Percentiles rank a stretch among this genome's conserved stretches.
These are phyloP conservation scores for Eimeria brunetti DNA, from an alignment of 169 alveolate species.

Conservation along the genomic window DNA sequence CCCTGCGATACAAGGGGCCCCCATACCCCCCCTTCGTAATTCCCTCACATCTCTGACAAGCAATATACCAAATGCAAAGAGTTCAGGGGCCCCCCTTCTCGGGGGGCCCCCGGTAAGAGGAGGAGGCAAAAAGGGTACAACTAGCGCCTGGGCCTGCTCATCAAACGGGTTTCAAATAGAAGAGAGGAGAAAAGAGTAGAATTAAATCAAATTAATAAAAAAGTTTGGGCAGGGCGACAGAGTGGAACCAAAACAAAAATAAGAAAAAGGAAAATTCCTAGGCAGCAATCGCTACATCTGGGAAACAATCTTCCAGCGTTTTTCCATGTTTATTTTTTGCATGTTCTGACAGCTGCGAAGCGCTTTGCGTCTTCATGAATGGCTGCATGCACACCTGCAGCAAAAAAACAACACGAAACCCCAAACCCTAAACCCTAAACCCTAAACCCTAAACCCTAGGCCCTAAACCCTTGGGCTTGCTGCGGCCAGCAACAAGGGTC, in stretches of 20 bases:
- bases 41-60: neutral
- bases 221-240: neutral
- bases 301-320: slow-evolving; percentile 70
- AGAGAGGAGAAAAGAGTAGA: no score
- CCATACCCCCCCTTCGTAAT: neutral
- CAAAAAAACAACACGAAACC: neutral
- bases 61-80: neutral
- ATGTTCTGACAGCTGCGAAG: slow-evolving; percentile 77
- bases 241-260: neutral
- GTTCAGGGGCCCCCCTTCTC: neutral
- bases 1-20: no score
- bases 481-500: no score
- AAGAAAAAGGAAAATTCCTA: neutral
- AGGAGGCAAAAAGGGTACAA: no score
- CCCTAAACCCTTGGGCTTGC: neutral
- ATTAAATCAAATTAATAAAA: neutral
- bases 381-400: slow-evolving; percentile 80
- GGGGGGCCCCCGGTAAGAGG: neutral
- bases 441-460: neutral
- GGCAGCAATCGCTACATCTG: slow-evolving; percentile 32
- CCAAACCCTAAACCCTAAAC: neutral
- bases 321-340: slow-evolving; percentile 76
- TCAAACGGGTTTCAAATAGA: neutral
- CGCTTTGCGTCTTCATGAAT: slow-evolving; percentile 80
- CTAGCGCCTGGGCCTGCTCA: no score